phyloP scores from a whole-genome alignment of 2,329 filamentous ascomycete genomes.

The Cercospora janseana region DNA sequence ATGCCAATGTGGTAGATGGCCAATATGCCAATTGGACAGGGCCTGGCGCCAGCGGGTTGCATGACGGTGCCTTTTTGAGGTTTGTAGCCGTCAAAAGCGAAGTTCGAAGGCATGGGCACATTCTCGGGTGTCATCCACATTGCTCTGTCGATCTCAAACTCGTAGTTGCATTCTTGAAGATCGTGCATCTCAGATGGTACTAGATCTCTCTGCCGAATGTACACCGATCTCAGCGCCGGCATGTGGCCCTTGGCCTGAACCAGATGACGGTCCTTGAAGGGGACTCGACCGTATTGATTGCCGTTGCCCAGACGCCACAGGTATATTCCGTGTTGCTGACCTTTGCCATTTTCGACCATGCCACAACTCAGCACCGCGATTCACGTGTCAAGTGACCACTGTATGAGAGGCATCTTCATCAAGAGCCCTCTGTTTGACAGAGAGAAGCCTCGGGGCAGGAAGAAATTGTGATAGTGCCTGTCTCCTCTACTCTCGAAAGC shows the following conservation, averaged over 20 bases:
- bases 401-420: constrained; percentile 2
- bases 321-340: not conserved
- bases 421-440: not conserved
- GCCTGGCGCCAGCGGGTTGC: not conserved
- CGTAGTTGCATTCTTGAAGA: not conserved
- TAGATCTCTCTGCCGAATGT: not conserved
- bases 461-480: not conserved
- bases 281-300: not conserved
- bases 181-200: not conserved
- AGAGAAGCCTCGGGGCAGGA: not conserved
- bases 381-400: not conserved
- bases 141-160: not conserved
- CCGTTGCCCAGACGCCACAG: not conserved
- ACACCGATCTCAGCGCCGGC: not conserved
- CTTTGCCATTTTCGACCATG: not conserved
- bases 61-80: not conserved
- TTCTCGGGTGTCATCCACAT: too few species aligned
- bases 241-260: not conserved
- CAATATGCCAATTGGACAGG: not conserved
- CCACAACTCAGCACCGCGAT: not conserved
- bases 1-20: not conserved
- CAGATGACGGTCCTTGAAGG: not conserved
- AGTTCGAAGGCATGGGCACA: not conserved
- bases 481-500: not conserved
- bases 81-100: not conserved